Base-by-base conservation (phyloP, 2,329 filamentous ascomycete species). In the Penicillium sp. region DNA sequence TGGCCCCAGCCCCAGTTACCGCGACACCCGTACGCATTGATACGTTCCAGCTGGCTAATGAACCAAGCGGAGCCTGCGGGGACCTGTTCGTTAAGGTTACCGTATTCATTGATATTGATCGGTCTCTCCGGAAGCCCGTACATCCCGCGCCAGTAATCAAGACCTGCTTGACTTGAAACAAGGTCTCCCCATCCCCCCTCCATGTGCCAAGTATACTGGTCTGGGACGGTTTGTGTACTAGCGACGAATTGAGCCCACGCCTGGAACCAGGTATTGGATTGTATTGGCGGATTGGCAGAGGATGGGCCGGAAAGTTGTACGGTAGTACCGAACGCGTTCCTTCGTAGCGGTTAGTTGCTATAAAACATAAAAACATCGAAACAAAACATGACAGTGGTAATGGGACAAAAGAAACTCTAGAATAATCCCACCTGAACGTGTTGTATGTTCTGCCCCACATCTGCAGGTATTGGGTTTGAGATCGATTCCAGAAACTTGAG, bases 101-200 rank as follows among this genome's bases (percentile, higher is more conserved):
- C 48, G 7, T 50, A 50, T 50, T 50, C 48, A n/a, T 50, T 47
- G 43, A 47, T 47, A 25, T 47, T 47, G 25, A 47, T 50, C 11
- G 6, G 7, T 17, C 20, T 38, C 10, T 25, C 17, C n/a, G 48
- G 48, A 10, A 35, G 28, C 4, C 7, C n/a, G 17, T 50, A 50
- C 12, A 10, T 31, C 15, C 14, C 4, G 22, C 14, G 43, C 25
- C 25, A 47, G 25, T 31, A 17, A 4, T 47, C 20, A 15, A 47
- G 43, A 10, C 43, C 43, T 31, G 43, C 43, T n/a, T 47, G 6
- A 11, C 14, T 15, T n/a, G 43, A 47, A 31, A 47, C 22, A 35
- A 50, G 48, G 35, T 50, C 48, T 38, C 31, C 48, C 7, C 20
- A 31, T 20, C 31, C 48, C 35, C 35, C 48, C 12, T 35, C 31